Conservation (phyloP, 2,329 filamentous ascomycete genomes). For the Talaromyces sp. region DNA sequence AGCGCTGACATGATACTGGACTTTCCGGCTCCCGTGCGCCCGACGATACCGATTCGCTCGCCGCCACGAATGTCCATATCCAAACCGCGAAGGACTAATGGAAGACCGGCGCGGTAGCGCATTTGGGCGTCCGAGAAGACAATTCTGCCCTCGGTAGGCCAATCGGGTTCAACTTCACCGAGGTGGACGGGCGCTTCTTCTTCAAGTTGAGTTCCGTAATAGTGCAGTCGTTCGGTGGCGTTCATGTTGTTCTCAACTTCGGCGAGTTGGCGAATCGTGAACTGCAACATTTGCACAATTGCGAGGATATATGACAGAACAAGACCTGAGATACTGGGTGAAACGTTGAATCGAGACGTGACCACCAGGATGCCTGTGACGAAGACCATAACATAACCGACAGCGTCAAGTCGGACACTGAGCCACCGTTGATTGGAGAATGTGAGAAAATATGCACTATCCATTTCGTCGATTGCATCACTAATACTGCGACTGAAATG, state of each 20-base stretch:
- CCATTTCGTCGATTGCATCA: constrained; percentile 77
- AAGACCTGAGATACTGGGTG: constrained; percentile 76
- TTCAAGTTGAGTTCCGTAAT: constrained; percentile 82
- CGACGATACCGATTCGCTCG: constrained; percentile 48
- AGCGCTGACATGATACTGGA: constrained; percentile 46
- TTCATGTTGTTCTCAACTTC: constrained; percentile 99
- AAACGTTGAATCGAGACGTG: constrained; percentile 77
- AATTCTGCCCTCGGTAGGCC: constrained; percentile 85
- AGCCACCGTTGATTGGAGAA: constrained; percentile 94
- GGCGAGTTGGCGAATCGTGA: constrained; percentile 83
- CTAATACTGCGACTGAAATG: constrained; percentile 68
- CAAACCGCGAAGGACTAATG: constrained; percentile 67
- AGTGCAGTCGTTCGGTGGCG: constrained; percentile 82
- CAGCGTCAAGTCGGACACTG: constrained; percentile 72
- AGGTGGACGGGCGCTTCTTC: constrained; percentile 84
- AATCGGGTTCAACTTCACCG: constrained; percentile 64
- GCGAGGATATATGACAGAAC: constrained; percentile 86
- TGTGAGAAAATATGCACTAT: constrained; percentile 86
- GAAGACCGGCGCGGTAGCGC: constrained; percentile 69
- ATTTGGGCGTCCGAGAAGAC: constrained; percentile 71
- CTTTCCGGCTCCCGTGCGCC: constrained; percentile 46
- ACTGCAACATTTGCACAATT: constrained; percentile 94
- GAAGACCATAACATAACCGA: constrained; percentile 83
- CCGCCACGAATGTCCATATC: constrained; percentile 45
- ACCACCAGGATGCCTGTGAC: constrained; percentile 82